Base-by-base conservation (phyloP, 345 rosid species). In the Erysimum cheiranthoides region DNA sequence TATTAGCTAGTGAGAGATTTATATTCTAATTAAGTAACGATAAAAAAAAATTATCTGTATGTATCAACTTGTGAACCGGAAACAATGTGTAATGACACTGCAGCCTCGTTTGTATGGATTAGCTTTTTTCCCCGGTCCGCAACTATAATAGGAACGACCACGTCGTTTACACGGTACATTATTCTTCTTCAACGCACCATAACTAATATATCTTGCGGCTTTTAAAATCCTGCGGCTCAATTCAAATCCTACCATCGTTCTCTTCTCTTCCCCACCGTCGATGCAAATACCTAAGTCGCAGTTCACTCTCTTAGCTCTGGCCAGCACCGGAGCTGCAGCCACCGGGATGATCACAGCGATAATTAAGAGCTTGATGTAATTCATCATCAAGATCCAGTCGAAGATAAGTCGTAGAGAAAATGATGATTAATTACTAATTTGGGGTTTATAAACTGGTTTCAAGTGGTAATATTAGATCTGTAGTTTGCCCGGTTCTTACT, bases 91-190 rank as follows among this genome's bases (percentile, higher is more conserved):
- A 61, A 79, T 64, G 43, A 16, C 69, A 47, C 68, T 77, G 53
- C 87, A 82, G 28, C 87, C 86, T 57, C 86, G 82, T 10, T 4
- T 70, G 34, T 81, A 85, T 12, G 84, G 85, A 66, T 85, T 85
- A 45, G 79, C 84, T 65, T 1, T 58, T 25, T 38, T 50, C n/a
- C 61, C 42, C 10, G 5, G 12, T 6, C 70, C 73, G 58, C 85
- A 85, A 35, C 54, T 74, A 54, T 86, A 86, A 77, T 85, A 83
- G 10, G 85, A 85, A 1, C 45, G 35, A 6, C 90, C 86, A 8
- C 82, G 80, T 13, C 68, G 58, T 28, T 43, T 73, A 81, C 86
- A 83, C 9, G 88, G 88, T 3, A 78, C 62, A 0, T 40, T 25
- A 47, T 79, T 39, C 42, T 31, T 62, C 60, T 38, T 70, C 36